Evolutionary conservation across 306 rosid species (phyloP).

Genomic region (Purshia tridentata): DNA sequence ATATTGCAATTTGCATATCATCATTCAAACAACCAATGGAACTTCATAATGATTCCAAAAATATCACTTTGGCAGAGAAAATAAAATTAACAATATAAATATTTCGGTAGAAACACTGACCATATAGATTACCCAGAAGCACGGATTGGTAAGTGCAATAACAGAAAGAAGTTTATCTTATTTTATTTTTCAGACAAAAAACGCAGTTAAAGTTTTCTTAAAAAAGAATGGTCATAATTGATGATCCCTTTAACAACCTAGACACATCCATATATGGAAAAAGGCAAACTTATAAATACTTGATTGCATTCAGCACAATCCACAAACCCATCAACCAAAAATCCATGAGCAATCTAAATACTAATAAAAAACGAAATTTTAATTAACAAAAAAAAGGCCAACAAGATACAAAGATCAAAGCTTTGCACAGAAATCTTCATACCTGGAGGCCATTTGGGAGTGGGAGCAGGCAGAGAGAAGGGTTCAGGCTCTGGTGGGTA

Average conservation of each 20-base stretch:
- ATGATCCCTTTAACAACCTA: neutral
- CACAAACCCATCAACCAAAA: neutral
- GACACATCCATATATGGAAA: neutral
- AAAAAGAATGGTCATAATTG: neutral
- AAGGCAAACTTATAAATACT: neutral
- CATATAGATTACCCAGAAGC: slow-evolving; percentile 3
- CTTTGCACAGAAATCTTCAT: neutral
- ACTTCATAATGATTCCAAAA: slow-evolving; percentile 7
- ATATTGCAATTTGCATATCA: neutral
- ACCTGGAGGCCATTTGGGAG: slow-evolving; percentile 79
- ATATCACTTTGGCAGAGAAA: neutral
- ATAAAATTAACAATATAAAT: neutral
- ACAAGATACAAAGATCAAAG: slow-evolving; percentile 1
- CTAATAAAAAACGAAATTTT: slow-evolving; percentile 1
- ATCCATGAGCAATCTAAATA: slow-evolving; percentile 4
- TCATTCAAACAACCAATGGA: neutral
- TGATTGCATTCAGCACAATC: slow-evolving; percentile 12
- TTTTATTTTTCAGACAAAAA: neutral
- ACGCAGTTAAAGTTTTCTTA: neutral
- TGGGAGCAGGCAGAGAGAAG: slow-evolving; percentile 58
- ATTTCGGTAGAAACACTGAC: neutral
- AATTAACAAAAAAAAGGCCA: neutral
- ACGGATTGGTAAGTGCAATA: neutral
- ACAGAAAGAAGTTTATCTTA: neutral
- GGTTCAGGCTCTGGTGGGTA: slow-evolving; percentile 35